Evolutionary conservation across 164 flowering plant species (phyloP), one percentile per base, ranked within the genome.

Genomic region (Vitis vinifera): DNA sequence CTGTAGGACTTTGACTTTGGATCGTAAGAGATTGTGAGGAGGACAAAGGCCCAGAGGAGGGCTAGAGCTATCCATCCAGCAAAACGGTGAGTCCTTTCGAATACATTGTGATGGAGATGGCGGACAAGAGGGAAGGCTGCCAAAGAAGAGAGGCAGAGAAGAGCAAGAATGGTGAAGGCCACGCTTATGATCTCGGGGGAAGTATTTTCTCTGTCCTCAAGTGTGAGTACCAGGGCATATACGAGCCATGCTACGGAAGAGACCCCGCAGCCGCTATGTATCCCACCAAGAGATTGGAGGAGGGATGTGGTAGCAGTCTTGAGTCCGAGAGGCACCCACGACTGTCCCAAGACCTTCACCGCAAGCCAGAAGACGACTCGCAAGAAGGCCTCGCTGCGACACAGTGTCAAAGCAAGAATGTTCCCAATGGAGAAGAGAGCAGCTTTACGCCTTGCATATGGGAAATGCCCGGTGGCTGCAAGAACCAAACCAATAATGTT

Each of bases 111-210:
- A 58, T 86, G 23, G 23, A 19, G 89, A 68, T 86, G 89, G 15
- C 83, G 87, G 55, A 86, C 78, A 2, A 86, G 82, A 16, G 89
- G 89, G 69, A 86, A 84, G 8, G 89, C 84, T 1, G 84, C 89
- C 2, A 77, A 44, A 44, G 79, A 69, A 19, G 23, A 8, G 87
- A 86, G 52, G 49, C 59, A 74, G 1, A 86, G 72, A 29, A 80
- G 87, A 30, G 71, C 71, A 1, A 86, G 76, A 19, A 86, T 82
- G 51, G 81, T 47, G n/a, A 75, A 73, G 0, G 85, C 85, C 10
- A 80, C 77, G 1, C 47, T 79, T 2, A 82, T 53, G 27, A 82
- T 84, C 30, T 65, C 87, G 0, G 60, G 44, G 1, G 87, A 76
- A 12, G 77, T 76, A 68, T 73, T 75, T 6, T 71, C 74, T 62